Evolutionary conservation across 2,329 filamentous ascomycete species (phyloP).

Genomic region (Nannizziopsis barbatae): DNA sequence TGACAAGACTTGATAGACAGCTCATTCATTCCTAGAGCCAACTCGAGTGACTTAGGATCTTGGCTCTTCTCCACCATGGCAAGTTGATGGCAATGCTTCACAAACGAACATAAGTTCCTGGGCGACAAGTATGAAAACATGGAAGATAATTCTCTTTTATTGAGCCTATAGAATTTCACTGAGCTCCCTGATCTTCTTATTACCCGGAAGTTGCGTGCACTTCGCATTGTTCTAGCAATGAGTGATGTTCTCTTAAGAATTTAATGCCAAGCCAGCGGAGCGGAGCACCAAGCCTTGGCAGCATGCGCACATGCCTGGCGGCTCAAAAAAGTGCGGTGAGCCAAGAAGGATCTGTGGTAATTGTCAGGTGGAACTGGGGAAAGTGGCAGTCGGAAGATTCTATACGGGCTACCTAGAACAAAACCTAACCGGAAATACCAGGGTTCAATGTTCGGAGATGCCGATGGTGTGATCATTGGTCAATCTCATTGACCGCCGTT

Average conservation of each 20-base stretch:
- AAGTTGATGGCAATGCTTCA: not conserved
- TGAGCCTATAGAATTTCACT: too few relatives aligned
- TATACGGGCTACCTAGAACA: too few relatives aligned
- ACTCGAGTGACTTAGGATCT: not conserved
- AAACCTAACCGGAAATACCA: too few relatives aligned
- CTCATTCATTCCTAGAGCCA: not conserved
- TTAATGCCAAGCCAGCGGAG: not conserved
- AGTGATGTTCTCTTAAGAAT: not conserved
- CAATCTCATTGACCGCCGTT: too few relatives aligned
- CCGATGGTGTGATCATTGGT: too few relatives aligned
- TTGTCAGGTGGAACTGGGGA: too few relatives aligned
- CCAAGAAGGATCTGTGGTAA: not conserved
- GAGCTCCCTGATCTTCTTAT: not conserved
- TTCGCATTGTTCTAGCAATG: not conserved
- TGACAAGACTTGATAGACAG: conserved; percentile 6
- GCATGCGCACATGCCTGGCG: not conserved
- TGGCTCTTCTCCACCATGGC: not conserved
- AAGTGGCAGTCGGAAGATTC: too few relatives aligned
- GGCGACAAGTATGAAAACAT: not conserved
- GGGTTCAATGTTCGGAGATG: too few relatives aligned
- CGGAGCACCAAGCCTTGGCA: not conserved
- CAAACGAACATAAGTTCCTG: not conserved
- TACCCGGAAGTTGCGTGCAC: not conserved
- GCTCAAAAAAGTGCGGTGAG: not conserved
- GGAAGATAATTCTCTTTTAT: too few relatives aligned